Base-by-base conservation (phyloP, 2,329 filamentous ascomycete species). In the Fusarium nanum region DNA sequence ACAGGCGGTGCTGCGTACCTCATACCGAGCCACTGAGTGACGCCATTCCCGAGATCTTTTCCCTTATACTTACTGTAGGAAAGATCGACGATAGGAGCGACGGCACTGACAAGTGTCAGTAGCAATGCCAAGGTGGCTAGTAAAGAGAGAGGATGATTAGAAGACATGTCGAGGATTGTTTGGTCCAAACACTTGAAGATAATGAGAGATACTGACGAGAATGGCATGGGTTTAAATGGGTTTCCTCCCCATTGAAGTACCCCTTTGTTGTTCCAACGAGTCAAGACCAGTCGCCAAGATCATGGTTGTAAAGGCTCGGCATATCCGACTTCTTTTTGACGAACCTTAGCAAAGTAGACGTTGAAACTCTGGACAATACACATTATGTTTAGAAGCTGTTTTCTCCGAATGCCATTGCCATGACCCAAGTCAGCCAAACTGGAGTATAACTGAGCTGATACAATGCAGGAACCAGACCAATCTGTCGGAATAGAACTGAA, bases 1-100 rank as follows among this genome's bases (percentile, higher is more conserved):
- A 91, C 56, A 0, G 92, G 92, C 23, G 92, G 83, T 7, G 90
- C 89, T 2, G 92, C 92, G 81, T 89, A 95, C 47, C 91, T 87
- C 70, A 96, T 88, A 4, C 92, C 92, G 10, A 93, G 84, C 91
- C 91, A 95, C 77, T 91, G 85, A 6, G 86, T 88, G 50, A 93
- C 81, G 4, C 89, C 90, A 70, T 87, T 86, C 1, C 79, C 71
- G 3, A 85, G 80, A 4, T 81, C 75, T 6, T 81, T 78, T 11
- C 92, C 92, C 48, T 83, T 78, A 73, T 94, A 93, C 34, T 83
- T 86, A 37, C 89, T 85, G 76, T 94, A 94, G 6, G 84, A 85
- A 34, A 94, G 81, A 67, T 92, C 83, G 18, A 93, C 88, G 6
- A 60, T 5, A 23, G 62, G 45, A 40, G 55, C 48, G 2, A 71